Base-by-base conservation (phyloP, 257 asterid species). In the Jacaranda copaia region DNA sequence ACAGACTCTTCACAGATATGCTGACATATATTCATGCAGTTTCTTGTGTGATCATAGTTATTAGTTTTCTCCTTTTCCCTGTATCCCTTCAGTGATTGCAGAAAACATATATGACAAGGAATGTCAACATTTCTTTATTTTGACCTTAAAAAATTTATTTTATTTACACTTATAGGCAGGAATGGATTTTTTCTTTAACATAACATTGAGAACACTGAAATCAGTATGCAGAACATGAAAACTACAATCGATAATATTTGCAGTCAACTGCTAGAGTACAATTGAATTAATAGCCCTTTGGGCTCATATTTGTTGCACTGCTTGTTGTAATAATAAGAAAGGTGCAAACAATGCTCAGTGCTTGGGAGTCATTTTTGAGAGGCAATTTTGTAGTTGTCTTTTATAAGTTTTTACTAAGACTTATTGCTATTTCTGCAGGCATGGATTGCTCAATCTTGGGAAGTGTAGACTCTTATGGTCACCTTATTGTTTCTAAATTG, bases 391-490 rank as follows among this genome's bases (percentile, higher is more conserved):
- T 51, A 58, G 36, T 51, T 76, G 25, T 66, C 76, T 42, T 55
- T 11, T 58, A 53, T 58, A 40, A 15, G 60, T 56, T 53, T 52
- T 61, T 77, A 68, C 32, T 61, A 19, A 59, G 57, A 10, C 20
- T 19, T 63, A 9, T 36, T 73, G 6, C 73, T 58, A 25, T 73
- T 72, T 80, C 49, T 80, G 68, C 87, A 88, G 97, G 89, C 70
- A 81, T 56, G 82, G 89, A 81, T 79, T 84, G 84, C 89, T 88
- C 84, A 70, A 70, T 90, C 9, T 78, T 95, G 88, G 99, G 99
- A 80, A 95, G 98, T 71, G 98, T 93, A 55, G 98, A 95, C 87
- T 87, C 92, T 49, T 87, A 87, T 72, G 99, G 99, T 35, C 91
- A 90, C 74, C 91, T 93, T 75, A 89, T 95, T 78, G 99, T 95